Evolutionary conservation across 306 rosid species (phyloP).

Genomic region (Malus orientalis): DNA sequence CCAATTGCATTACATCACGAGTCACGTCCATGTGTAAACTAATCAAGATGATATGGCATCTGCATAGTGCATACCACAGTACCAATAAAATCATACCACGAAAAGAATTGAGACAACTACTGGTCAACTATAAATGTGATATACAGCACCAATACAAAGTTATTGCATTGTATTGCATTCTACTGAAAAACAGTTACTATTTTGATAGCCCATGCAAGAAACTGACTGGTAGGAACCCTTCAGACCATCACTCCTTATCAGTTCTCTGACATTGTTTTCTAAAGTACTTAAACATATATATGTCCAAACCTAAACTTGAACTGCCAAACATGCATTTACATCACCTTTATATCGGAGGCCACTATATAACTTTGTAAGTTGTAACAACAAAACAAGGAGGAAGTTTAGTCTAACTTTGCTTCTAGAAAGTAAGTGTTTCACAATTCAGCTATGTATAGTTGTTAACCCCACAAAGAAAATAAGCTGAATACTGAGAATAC

Average conservation of each 20-base stretch:
- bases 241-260: neutral
- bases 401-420: neutral
- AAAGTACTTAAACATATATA: neutral
- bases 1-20: constrained; percentile 17
- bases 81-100: constrained; percentile 14
- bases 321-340: neutral
- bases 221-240: neutral
- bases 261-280: neutral
- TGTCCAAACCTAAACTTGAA: neutral
- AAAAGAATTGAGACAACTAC: constrained; percentile 13
- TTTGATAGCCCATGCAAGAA: constrained; percentile 17
- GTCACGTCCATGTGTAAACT: neutral
- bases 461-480: constrained; percentile 14
- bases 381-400: neutral
- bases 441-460: constrained; percentile 10
- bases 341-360: neutral
- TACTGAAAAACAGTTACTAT: neutral
- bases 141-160: constrained; percentile 17
- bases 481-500: constrained; percentile 16
- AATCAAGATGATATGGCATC: constrained; percentile 7
- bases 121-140: constrained; percentile 12
- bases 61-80: constrained; percentile 14
- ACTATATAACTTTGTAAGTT: neutral
- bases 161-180: neutral
- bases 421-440: constrained; percentile 1